Conservation (phyloP, 192 early-diverging fungal genomes). For the Bifiguratus adelaidae region DNA sequence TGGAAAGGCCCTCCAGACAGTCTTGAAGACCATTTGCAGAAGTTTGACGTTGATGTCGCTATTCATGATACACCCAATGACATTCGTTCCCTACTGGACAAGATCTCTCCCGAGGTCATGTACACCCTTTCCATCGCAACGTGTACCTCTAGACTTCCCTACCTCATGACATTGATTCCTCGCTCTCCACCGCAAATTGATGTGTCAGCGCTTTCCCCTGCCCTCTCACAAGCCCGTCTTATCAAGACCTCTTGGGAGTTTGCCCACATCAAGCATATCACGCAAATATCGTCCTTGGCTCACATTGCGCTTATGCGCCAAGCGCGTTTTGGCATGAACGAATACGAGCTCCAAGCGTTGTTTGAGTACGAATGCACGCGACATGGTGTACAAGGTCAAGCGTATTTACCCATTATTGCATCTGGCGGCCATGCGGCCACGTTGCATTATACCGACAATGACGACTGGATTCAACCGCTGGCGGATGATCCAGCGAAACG, state of each 20-base stretch:
- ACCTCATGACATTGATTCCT: conserved; percentile 8
- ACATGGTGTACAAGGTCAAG: conserved; percentile 58
- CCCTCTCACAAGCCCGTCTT: conserved; percentile 70
- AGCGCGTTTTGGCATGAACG: conserved; percentile 48
- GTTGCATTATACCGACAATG: conserved; percentile 80
- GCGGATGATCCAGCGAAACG: conserved; percentile 1
- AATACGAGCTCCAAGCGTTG: conserved; percentile 66
- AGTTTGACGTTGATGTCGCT: conserved; percentile 66
- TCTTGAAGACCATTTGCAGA: conserved; percentile 32
- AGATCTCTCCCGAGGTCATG: conserved; percentile 30
- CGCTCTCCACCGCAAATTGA: too few species aligned
- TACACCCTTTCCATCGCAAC: conserved; percentile 36
- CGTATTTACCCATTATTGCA: conserved; percentile 82
- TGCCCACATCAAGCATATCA: conserved; percentile 63
- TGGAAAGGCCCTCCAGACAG: conserved; percentile 73
- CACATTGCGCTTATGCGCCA: conserved; percentile 75
- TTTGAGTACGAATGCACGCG: conserved; percentile 66
- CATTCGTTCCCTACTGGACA: conserved; percentile 29
- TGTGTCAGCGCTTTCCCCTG: conserved; percentile 23
- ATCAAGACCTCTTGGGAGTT: conserved; percentile 79
- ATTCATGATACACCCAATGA: conserved; percentile 49
- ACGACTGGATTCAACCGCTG: conserved; percentile 33
- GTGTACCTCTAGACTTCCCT: too few species aligned
- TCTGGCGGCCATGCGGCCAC: conserved; percentile 65
- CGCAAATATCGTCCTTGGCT: conserved; percentile 60